Conservation (phyloP, 495 filamentous ascomycete species). For the Talaromyces adpressus region DNA sequence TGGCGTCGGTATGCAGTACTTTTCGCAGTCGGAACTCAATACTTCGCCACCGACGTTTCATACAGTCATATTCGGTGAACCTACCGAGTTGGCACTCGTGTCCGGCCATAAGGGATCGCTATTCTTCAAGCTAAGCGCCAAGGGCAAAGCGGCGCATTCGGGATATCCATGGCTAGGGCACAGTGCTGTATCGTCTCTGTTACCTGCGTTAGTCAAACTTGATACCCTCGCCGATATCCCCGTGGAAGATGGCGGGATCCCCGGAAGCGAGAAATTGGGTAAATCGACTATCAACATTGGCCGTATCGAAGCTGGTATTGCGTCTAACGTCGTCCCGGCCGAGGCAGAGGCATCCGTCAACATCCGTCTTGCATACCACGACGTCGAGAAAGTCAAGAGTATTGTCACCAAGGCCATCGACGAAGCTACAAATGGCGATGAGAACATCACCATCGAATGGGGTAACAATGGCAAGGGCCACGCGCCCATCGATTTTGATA, state of each 20-base stretch:
- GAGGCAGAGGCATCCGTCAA: conserved; percentile 58
- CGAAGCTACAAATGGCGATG: conserved; percentile 52
- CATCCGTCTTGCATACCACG: conserved; percentile 68
- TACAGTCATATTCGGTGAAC: conserved; percentile 82
- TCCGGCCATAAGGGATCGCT: conserved; percentile 85
- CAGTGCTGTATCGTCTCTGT: conserved; percentile 68
- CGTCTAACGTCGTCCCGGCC: conserved; percentile 79
- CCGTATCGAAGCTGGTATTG: conserved; percentile 70
- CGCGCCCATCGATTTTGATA: conserved; percentile 67
- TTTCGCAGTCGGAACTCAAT: conserved; percentile 33
- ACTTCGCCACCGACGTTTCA: conserved; percentile 36
- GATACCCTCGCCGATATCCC: conserved; percentile 44
- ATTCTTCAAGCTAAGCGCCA: conserved; percentile 52
- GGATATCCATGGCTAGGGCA: conserved; percentile 84
- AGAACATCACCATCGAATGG: conserved; percentile 56
- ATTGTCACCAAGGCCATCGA: conserved; percentile 49
- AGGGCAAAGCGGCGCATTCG: conserved; percentile 76
- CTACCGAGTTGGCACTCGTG: conserved; percentile 79
- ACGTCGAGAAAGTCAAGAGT: conserved; percentile 43
- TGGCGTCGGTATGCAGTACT: conserved; percentile 75
- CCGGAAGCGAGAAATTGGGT: conserved; percentile 68
- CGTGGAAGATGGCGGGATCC: conserved; percentile 47
- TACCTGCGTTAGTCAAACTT: conserved; percentile 58
- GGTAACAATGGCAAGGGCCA: conserved; percentile 45
- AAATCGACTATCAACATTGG: conserved; percentile 87